Evolutionary conservation across 768 basidiomycete species (phyloP).

Genomic region (Termitomyces sp.): DNA sequence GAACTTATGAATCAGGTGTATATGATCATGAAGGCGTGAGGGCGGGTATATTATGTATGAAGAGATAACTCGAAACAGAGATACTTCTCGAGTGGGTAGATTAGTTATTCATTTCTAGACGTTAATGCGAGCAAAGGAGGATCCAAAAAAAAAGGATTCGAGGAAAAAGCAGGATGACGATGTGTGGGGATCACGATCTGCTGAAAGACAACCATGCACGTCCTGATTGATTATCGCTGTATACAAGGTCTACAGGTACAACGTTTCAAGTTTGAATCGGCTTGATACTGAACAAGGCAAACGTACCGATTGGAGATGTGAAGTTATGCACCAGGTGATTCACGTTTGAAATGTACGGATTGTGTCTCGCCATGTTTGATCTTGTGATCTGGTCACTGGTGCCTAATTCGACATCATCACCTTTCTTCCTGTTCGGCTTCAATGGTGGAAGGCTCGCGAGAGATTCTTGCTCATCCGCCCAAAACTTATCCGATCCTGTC

Average conservation of each 20-base stretch:
- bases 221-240: too few species aligned
- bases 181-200: too few species aligned
- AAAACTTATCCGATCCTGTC: slow-evolving; percentile 19
- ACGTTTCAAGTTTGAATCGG: not conserved
- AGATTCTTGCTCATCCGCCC: slow-evolving; percentile 24
- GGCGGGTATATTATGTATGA: too few species aligned
- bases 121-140: not conserved
- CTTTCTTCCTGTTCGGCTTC: slow-evolving; percentile 15
- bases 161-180: not conserved
- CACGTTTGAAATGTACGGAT: slow-evolving; percentile 26
- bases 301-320: slow-evolving; percentile 55
- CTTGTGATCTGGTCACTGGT: slow-evolving; percentile 22
- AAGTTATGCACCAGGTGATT: slow-evolving; percentile 35
- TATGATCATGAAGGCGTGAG: too few species aligned
- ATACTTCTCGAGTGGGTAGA: not conserved
- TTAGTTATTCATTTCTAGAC: not conserved
- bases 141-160: not conserved
- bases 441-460: slow-evolving; percentile 24
- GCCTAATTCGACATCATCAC: slow-evolving; percentile 30
- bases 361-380: slow-evolving; percentile 37
- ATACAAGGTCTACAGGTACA: too few species aligned
- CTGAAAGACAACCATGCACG: too few species aligned
- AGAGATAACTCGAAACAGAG: too few species aligned
- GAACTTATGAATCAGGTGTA: too few species aligned
- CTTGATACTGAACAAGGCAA: not conserved